Base-by-base conservation (phyloP, 2,329 filamentous ascomycete genomes). In the Talaromyces sp. region DNA sequence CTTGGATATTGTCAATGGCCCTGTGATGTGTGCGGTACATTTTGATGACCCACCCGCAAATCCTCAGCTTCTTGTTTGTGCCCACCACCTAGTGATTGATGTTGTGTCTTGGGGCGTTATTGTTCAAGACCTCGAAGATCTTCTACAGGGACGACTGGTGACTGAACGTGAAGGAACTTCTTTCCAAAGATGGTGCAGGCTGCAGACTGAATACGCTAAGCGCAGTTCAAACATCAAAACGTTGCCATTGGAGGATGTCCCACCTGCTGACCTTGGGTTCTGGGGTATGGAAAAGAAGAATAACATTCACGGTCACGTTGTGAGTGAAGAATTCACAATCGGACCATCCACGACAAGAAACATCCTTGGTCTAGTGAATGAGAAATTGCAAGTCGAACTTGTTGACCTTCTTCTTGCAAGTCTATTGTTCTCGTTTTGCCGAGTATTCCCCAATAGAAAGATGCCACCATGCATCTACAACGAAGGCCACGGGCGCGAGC, bases 221-320 rank as follows among this genome's bases (percentile, higher is more conserved):
- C 19, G 41, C 9, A 51, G 55, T 6, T 43, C 21, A 29, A 21
- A 58, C 4, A 21, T 7, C 27, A 50, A 53, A 14, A 3, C 46
- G 5, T 19, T 55, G 31, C 61, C 51, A 64, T 62, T n/a, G 11
- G 62, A 65, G 13, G 38, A 62, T 55, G 17, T 62, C 7, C 57
- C 58, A 43, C 27, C 55, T 13, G 59, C 82, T 90, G 7, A 80
- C 93, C 7, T 76, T 93, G 6, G 80, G 89, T 60, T 62, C 38
- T 65, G 65, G 65, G 63, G 60, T 13, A 62, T 63, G 55, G 29
- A 58, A 35, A 46, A 46, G 1, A 26, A 11, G 2, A 13, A 26
- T 1, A 66, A 64, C 10, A 35, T 38, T 9, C 59, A 61, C 14
- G 60, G 27, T 1, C 60, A 61, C 32, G 55, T 55, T 10, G 46